Evolutionary conservation across 129 eudicot genomes (phyloP).

Genomic region (Calendula officinalis): DNA sequence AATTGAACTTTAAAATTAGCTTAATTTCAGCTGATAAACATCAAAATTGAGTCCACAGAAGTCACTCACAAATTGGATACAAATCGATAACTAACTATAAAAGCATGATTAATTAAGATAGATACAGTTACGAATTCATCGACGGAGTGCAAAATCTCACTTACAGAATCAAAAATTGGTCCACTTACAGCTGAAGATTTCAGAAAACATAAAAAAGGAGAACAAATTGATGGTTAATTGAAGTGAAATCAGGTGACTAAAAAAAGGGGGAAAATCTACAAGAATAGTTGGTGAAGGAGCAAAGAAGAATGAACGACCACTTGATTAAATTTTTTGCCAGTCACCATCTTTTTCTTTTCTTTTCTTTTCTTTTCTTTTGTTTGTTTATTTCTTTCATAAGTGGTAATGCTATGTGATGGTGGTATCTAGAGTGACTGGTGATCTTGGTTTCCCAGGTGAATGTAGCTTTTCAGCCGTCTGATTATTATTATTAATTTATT

Average conservation of each 20-base stretch:
- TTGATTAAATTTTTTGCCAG: slow-evolving; percentile 7
- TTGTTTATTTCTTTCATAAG: slow-evolving; percentile 5
- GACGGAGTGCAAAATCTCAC: not conserved
- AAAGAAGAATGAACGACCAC: slow-evolving; percentile 31
- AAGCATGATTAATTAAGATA: slow-evolving; percentile 12
- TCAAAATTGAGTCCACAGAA: not conserved
- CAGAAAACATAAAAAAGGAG: not conserved
- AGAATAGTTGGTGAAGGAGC: slow-evolving; percentile 42
- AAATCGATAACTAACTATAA: slow-evolving; percentile 1
- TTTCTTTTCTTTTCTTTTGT: not conserved
- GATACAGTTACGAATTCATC: not conserved
- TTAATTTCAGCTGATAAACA: slow-evolving; percentile 6
- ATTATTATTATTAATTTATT: not conserved
- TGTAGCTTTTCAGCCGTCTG: not conserved
- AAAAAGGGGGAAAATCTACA: slow-evolving; percentile 21
- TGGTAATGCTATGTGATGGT: slow-evolving; percentile 15
- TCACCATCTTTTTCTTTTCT: slow-evolving; percentile 33
- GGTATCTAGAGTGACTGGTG: slow-evolving; percentile 9
- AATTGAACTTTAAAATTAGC: slow-evolving; percentile 9
- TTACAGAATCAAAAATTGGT: slow-evolving; percentile 10
- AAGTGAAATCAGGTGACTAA: slow-evolving; percentile 18
- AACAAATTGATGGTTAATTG: slow-evolving; percentile 4
- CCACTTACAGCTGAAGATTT: slow-evolving; percentile 1
- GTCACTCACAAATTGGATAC: not conserved
- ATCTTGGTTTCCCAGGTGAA: slow-evolving; percentile 3